Base-by-base conservation (phyloP, 2,329 filamentous ascomycete genomes). In the Diaporthe amygdali region DNA sequence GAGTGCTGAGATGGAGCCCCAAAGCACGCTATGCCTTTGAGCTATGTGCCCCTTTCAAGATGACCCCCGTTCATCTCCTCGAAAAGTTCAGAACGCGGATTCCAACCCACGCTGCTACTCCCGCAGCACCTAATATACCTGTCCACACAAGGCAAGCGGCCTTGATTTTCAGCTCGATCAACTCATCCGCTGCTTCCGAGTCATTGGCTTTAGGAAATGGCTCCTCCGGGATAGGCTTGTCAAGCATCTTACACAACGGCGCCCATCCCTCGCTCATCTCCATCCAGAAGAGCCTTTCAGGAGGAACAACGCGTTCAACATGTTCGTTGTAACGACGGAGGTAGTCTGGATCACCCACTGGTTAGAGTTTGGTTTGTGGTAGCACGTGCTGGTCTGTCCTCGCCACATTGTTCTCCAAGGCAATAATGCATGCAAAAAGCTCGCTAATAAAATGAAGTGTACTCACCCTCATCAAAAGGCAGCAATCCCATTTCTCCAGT, bases 231-330 rank as follows among this genome's bases (percentile, higher is more conserved):
- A 54, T 17, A 7, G 67, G 67, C 32, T 49, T 46, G 12, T 69
- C 25, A 44, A 69, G 59, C 54, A 69, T 54, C n/a, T 54, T 64
- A 4, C 67, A 69, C 44, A 69, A 27, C 5, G 67, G 67, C 9
- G 46, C 67, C 67, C 67, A 69, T 2, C 67, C 67, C 17, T 64
- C 67, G 41, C 41, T 9, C 39, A 61, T 30, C 17, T 47, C 39
- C 44, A 51, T 63, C 41, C 47, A 70, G 46, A 54, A 66, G 22
- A 70, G 49, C 17, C 55, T 52, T 25, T 55, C 68, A 2, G 55
- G 30, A 1, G 68, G 68, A 2, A 70, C 68, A 10, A 64, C 14
- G 6, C 30, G 30, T 8, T 25, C 25, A 20, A 66, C 61, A 30
- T 66, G 22, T 4, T 51, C 61, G 4, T 66, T 51, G 22, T 66